Evolutionary conservation across 2,329 filamentous ascomycete genomes (phyloP).

Genomic region (Cercospora nicotianae): DNA sequence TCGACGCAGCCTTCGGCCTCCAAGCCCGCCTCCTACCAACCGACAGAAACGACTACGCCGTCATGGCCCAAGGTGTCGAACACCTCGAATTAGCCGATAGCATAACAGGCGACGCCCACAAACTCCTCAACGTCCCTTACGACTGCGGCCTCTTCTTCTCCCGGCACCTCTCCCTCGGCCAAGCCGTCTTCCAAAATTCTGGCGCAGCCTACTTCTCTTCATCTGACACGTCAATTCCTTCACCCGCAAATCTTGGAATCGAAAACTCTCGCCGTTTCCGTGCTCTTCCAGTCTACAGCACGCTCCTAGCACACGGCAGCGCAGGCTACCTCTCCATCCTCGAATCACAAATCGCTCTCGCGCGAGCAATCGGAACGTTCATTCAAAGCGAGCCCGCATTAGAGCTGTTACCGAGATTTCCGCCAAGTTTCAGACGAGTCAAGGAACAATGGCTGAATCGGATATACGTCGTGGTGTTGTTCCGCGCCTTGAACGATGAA

Average conservation of each 20-base stretch:
- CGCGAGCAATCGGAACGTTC: constrained; percentile 65
- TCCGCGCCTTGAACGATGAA: constrained; percentile 65
- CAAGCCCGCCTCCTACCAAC: constrained; percentile 68
- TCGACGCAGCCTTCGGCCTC: constrained; percentile 88
- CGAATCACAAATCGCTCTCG: constrained; percentile 68
- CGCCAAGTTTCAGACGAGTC: constrained; percentile 35
- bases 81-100: constrained; percentile 83
- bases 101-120: constrained; percentile 83
- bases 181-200: constrained; percentile 73
- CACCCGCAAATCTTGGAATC: constrained; percentile 80
- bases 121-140: constrained; percentile 92
- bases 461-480: constrained; percentile 72
- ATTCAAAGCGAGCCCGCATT: constrained; percentile 63
- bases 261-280: constrained; percentile 92
- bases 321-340: constrained; percentile 69
- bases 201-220: constrained; percentile 76
- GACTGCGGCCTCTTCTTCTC: constrained; percentile 90
- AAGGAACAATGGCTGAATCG: constrained; percentile 49
- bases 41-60: constrained; percentile 53
- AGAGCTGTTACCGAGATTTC: constrained; percentile 60
- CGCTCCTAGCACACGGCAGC: constrained; percentile 71
- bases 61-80: constrained; percentile 53
- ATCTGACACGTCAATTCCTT: constrained; percentile 56
- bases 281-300: constrained; percentile 84
- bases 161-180: constrained; percentile 59